Base-by-base conservation (phyloP, 1,284 basidiomycete genomes). In the Puccinia polysora region DNA sequence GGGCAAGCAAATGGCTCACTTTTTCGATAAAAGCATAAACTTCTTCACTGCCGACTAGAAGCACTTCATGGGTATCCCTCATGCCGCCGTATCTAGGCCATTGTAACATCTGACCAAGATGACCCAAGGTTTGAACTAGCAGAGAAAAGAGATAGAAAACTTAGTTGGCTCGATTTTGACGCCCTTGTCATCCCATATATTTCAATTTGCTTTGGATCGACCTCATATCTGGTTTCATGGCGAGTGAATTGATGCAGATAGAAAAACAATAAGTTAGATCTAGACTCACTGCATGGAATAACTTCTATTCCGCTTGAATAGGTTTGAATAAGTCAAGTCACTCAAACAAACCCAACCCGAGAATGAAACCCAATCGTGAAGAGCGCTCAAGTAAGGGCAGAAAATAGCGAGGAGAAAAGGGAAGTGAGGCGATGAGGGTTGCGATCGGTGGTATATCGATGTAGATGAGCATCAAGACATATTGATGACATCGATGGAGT, bases 31-130 rank as follows among this genome's bases (percentile, higher is more conserved):
- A 78, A 0, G 59, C 60, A 60, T 80, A 80, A 1, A 78, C 80
- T 67, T 80, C 79, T 7, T 68, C 74, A 40, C 74, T 75, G 52
- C 79, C 79, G 3, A 79, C 77, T 10, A 81, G 74, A 36, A 81
- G 72, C 4, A 81, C 80, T 25, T 81, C 80, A 1, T 79, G 76
- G 0, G 80, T 81, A 70, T 81, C 80, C 10, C 79, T 73, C 49
- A 81, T 65, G 10, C 74, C 75, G 1, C 78, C 75, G 69, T 77
- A 81, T 18, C 77, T 75, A 0, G 80, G 80, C 80, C 80, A 81
- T 62, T 81, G 80, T 1, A 81, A 76, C 76, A 81, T 80, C 75
- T 81, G 80, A 0, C 80, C 80, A 12, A 81, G 75, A 72, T 81
- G 80, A 1, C 80, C 80, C 10, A 81, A 74, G 1, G 80, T 81